Conservation (phyloP, 2,329 filamentous ascomycete species). For the Penicillium digitatum region DNA sequence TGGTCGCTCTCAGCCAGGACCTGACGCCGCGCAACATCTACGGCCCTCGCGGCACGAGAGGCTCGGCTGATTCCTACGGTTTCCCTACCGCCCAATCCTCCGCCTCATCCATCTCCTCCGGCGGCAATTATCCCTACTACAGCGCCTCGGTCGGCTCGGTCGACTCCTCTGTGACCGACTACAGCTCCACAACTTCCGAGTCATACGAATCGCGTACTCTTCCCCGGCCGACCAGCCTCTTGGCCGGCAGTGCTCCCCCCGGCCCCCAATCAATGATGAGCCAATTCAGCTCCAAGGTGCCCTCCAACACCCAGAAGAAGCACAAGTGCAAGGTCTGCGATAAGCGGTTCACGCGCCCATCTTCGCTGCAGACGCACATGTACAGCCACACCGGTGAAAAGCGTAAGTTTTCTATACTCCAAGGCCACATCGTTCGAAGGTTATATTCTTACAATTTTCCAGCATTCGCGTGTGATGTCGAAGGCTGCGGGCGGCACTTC, state of each 20-base stretch:
- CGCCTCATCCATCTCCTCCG: constrained; percentile 85
- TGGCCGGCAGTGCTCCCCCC: constrained; percentile 64
- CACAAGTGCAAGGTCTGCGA: constrained; percentile 99
- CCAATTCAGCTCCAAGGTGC: constrained; percentile 95
- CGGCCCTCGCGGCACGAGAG: constrained; percentile 62
- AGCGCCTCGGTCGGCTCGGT: constrained; percentile 66
- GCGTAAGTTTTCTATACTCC: constrained; percentile 62
- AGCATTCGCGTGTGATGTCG: constrained; percentile 93
- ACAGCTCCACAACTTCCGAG: constrained; percentile 83
- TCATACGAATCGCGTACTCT: constrained; percentile 81
- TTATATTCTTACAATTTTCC: constrained; percentile 22
- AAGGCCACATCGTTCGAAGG: too few species aligned
- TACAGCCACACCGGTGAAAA: constrained; percentile 98
- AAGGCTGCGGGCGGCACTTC: constrained; percentile 92
- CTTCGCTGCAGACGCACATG: constrained; percentile 94
- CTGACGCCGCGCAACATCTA: constrained; percentile 85
- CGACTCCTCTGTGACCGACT: constrained; percentile 82
- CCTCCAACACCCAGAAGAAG: constrained; percentile 95
- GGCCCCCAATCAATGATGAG: constrained; percentile 98
- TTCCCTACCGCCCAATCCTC: constrained; percentile 88
- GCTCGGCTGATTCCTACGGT: constrained; percentile 80
- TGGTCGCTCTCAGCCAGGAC: constrained; percentile 94
- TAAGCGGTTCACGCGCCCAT: constrained; percentile 92
- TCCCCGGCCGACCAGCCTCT: constrained; percentile 67
- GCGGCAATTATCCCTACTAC: constrained; percentile 80